A percentile compares a stretch with the other conserved stretches of the same genome.
Evolutionary conservation across 2,329 filamentous ascomycete genomes (phyloP).

Genomic region (Zymoseptoria brevis): DNA sequence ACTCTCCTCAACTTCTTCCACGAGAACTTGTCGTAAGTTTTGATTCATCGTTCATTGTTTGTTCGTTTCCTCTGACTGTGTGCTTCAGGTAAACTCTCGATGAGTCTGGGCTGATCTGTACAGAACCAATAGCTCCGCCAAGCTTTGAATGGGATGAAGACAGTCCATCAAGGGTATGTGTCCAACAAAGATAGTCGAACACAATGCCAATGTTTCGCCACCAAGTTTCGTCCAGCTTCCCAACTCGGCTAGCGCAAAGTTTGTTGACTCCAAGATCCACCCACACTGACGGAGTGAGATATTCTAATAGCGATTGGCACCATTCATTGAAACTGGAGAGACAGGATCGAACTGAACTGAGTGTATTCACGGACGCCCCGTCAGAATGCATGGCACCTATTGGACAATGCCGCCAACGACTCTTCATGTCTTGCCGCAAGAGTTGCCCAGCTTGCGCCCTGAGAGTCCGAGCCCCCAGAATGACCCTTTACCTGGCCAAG

Average conservation of each 20-base stretch:
- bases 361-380: no score
- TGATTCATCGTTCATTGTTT: slow-evolving; percentile 14
- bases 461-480: no score
- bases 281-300: no score
- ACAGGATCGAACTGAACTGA: no score
- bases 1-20: slow-evolving; percentile 45
- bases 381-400: no score
- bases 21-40: slow-evolving; percentile 38
- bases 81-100: background rate
- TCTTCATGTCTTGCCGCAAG: no score
- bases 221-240: background rate
- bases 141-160: background rate
- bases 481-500: no score
- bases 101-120: background rate
- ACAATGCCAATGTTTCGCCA: background rate
- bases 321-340: no score
- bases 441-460: no score
- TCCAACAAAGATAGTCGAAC: background rate
- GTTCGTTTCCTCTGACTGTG: background rate
- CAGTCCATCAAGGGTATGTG: background rate
- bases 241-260: background rate
- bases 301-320: no score
- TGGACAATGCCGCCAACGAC: no score
- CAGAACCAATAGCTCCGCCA: background rate
- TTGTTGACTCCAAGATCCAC: no score